Base-by-base conservation (phyloP, 805 yeast genomes). In the Wickerhamomyces subpelliculosus region DNA sequence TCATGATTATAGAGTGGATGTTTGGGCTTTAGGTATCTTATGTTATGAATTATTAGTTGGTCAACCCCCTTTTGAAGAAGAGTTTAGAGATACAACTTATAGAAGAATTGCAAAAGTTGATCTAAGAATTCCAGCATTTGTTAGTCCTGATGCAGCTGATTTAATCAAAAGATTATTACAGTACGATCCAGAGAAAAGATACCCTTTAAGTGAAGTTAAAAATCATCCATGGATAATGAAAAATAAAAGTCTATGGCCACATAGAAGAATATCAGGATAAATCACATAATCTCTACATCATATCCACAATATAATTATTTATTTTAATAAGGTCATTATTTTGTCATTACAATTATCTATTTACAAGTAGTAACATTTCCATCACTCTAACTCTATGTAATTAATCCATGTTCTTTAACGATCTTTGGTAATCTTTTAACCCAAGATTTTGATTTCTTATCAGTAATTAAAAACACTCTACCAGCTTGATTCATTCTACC, bases 401-500 rank as follows among this genome's bases (percentile, higher is more conserved):
- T 38, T n/a, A 29, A 12, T 3, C 36, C 35, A 26, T 24, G 37
- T 10, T 39, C 31, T 49, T 75, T 73, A 24, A 84, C 68, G 3
- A 82, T 80, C 37, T 70, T 78, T 21, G 88, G 88, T 34, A 88
- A 65, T 2, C 93, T 95, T 51, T 78, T 80, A 21, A 87, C 80
- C 87, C 94, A 87, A 5, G 84, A 70, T 49, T 81, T 80, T n/a
- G 73, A 69, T 35, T 69, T 60, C 44, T 79, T 78, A 44, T 80
- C 82, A 21, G 82, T 80, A 36, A 90, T 75, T 52, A 93, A 65
- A 45, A 87, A 81, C 2, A 86, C 96, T 43, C 96, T 72, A 12
- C 98, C 98, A 27, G 82, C 70, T 52, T 82, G 87, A 32, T 83
- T 84, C 84, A 89, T 80, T 57, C 98, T 67, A 3, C 96, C 97